Percentiles rank a stretch among this genome's conserved stretches.
Conservation (phyloP, 2,329 filamentous ascomycete species). For the Diaporthe destruens region DNA sequence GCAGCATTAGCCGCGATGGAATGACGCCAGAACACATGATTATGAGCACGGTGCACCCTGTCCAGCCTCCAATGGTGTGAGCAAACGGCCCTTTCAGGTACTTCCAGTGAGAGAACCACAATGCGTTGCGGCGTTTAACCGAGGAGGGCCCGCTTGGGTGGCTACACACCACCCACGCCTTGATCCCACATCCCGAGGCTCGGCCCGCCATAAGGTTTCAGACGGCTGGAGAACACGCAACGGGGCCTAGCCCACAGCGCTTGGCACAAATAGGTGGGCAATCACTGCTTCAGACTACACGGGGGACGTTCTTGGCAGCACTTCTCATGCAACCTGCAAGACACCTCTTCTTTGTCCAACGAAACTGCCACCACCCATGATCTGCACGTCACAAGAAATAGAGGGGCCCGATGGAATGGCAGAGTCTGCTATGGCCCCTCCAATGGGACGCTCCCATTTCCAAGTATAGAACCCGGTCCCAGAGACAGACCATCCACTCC, state of each 20-base stretch:
- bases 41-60: not conserved
- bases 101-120: not conserved
- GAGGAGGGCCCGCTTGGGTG: slow-evolving; percentile 1
- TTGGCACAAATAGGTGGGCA: slow-evolving; percentile 13
- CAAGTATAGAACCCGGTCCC: slow-evolving; percentile 19
- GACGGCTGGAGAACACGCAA: slow-evolving; percentile 17
- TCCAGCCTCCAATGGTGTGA: not conserved
- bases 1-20: not conserved
- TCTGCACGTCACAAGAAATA: slow-evolving; percentile 17
- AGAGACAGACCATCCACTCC: not conserved
- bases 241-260: slow-evolving; percentile 12
- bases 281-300: slow-evolving; percentile 10
- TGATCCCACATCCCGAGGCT: slow-evolving; percentile 25
- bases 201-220: slow-evolving; percentile 18
- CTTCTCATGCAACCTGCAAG: slow-evolving; percentile 20
- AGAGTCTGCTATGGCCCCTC: slow-evolving; percentile 1
- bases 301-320: slow-evolving; percentile 20
- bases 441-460: not conserved
- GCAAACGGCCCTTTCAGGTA: not conserved
- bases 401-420: slow-evolving; percentile 8
- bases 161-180: slow-evolving; percentile 1
- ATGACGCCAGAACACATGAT: slow-evolving; percentile 19
- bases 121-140: not conserved
- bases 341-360: not conserved
- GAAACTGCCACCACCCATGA: slow-evolving; percentile 22